Evolutionary conservation across 306 rosid species (phyloP), one percentile per base, ranked within the genome.

Genomic region (Lithocarpus polystachyus): DNA sequence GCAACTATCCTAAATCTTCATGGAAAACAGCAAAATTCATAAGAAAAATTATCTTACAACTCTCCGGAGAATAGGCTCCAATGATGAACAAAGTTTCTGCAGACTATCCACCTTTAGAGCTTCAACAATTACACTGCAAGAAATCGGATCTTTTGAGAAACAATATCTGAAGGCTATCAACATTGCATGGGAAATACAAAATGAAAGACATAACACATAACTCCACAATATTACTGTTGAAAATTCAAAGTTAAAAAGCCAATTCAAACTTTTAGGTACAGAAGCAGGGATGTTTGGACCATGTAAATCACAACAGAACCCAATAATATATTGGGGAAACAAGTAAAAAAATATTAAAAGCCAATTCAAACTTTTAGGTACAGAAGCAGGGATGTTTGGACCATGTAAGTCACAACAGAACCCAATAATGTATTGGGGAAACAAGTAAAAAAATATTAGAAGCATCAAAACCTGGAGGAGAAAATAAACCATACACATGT

Each of bases 1-100:
- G 40, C 3, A 68, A 55, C 12, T 35, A 75, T 59, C 82, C 37
- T 54, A 78, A 59, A 67, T 33, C 52, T 28, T 52, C 19, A 67
- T 12, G 77, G 76, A 55, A 37, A 45, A 80, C 75, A 74, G 54
- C 54, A 54, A 87, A 87, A 79, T 70, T 56, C 64, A 74, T 81
- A 77, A 75, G 69, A 57, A 80, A 78, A 70, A 31, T 73, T 79
- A 76, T 86, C 97, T 88, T 93, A 93, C 98, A 88, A 93, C 95
- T 93, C 97, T 91, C 40, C 98, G 94, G 55, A 93, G 93, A 73
- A 93, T 80, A 78, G 98, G 98, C 89, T 93, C 98, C 87, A 93
- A 73, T 53, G 98, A 91, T 37, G 98, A 93, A 87, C 97, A 93
- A 52, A 93, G 93, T 83, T 91, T 93, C 88, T 93, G 98, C 80